Percentiles rank a stretch among this genome's conserved stretches.
These are phyloP conservation scores for Strombidium stylifer DNA, from an alignment of 73 alveolate species.

Conservation along the genomic window DNA sequence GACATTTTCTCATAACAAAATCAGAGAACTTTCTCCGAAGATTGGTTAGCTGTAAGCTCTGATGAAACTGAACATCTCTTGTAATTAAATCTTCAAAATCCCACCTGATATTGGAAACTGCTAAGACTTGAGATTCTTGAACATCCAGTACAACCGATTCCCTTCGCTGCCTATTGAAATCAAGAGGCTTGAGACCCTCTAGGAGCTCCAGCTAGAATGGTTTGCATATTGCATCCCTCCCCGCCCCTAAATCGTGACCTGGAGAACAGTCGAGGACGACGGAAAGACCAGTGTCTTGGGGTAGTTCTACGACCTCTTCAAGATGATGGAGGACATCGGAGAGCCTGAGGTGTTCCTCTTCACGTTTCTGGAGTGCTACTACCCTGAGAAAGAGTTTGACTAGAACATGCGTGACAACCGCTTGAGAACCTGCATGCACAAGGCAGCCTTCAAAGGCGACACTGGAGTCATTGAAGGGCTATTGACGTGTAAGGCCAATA, in stretches of 20 bases:
- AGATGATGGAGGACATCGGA: too few relatives aligned
- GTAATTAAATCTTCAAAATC: conserved; percentile 20
- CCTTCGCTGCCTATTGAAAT: conserved; percentile 5
- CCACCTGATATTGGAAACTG: conserved; percentile 44
- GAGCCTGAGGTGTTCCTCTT: too few relatives aligned
- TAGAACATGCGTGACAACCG: conserved; percentile 24
- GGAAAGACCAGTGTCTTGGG: too few relatives aligned
- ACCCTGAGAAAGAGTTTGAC: background rate
- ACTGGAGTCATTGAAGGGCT: conserved; percentile 56
- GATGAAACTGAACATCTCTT: conserved; percentile 27
- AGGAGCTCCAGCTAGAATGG: conserved; percentile 67
- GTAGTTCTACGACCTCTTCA: conserved; percentile 42
- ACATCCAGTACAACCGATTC: conserved; percentile 54
- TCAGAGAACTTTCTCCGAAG: conserved; percentile 19
- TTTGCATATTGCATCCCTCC: conserved; percentile 65
- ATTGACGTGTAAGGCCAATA: conserved; percentile 35
- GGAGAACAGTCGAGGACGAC: conserved; percentile 37
- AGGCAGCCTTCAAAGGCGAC: conserved; percentile 56
- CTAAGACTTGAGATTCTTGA: conserved; percentile 32
- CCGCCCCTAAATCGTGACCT: conserved; percentile 35
- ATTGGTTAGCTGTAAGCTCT: conserved; percentile 13
- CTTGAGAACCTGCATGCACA: conserved; percentile 53
- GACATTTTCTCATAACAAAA: conserved; percentile 12
- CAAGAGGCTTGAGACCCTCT: conserved; percentile 15
- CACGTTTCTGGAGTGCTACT: conserved; percentile 23